Evolutionary conservation across 2,329 filamentous ascomycete genomes (phyloP), one percentile per base, ranked within the genome.

Genomic region (Harringtonia lauricola): DNA sequence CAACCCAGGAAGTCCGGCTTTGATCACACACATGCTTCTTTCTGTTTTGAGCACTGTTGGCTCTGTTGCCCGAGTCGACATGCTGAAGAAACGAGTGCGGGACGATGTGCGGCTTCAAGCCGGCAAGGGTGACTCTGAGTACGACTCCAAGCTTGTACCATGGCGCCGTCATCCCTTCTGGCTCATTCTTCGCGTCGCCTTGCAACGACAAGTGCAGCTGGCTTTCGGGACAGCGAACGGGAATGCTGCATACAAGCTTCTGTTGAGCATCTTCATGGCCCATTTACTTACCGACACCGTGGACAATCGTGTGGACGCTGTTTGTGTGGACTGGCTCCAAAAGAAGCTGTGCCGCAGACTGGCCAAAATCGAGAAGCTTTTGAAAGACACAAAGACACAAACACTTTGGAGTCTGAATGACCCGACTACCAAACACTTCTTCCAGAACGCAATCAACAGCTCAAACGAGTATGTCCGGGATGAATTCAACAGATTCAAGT

Each of bases 111-210:
- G 65, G 15, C 70, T 74, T 55, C 53, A 59, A 1, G 54, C 13
- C 28, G 28, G 26, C 17, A 1, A 54, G 63, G 39, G 29, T 17
- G 24, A 26, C 8, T 30, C 14, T n/a, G 22, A 17, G 3, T n/a
- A 17, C n/a, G 26, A 26, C 0, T n/a, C n/a, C n/a, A n/a, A n/a
- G n/a, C n/a, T n/a, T n/a, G n/a, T n/a, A n/a, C 79, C 79, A 0
- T 86, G 81, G 80, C 65, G 81, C 17, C 63, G 82, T 34, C 70
- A 70, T 2, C 68, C 81, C 0, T 67, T 72, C 41, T 86, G 79
- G 72, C 67, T 86, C 0, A 60, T 78, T 0, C 55, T 84, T 6
- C 72, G 79, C 1, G 76, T 85, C 2, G 64, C 67, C 0, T 51
- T 76, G 2, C 68, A 77, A 41, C 66, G 78, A 0, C 63, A 70